Evolutionary conservation across 768 basidiomycete genomes (phyloP).

Genomic region (Epithele typhae): DNA sequence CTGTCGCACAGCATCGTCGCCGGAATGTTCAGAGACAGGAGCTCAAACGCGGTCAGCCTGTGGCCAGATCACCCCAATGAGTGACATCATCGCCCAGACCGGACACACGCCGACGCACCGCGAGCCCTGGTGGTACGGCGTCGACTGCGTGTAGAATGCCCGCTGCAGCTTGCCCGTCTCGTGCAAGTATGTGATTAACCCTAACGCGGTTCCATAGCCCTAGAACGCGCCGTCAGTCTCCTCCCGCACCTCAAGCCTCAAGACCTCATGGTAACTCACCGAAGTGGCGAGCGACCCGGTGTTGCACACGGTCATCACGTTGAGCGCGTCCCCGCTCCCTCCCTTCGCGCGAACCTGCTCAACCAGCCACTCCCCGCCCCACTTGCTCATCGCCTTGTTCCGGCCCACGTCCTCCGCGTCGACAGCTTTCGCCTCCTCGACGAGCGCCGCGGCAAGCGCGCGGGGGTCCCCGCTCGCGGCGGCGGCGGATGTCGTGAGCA

Average conservation of each 20-base stretch:
- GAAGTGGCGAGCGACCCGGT: conserved; percentile 96
- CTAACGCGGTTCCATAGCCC: conserved; percentile 96
- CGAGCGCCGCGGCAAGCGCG: conserved; percentile 48
- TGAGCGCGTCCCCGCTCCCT: conserved; percentile 47
- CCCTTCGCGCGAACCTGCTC: conserved; percentile 40
- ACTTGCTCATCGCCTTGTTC: conserved; percentile 79
- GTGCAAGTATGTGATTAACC: conserved; percentile 87
- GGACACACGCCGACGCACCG: conserved; percentile 38
- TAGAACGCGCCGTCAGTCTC: conserved; percentile 27
- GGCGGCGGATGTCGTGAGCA: conserved; percentile 35
- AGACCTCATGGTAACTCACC: no score
- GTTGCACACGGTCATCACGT: conserved; percentile 92
- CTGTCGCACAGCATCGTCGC: conserved; percentile 96
- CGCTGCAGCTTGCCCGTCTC: conserved; percentile 71
- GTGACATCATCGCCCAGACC: not conserved
- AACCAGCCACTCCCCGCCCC: conserved; percentile 84
- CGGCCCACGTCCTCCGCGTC: conserved; percentile 84
- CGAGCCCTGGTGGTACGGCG: conserved; percentile 93
- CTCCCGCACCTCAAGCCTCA: no score
- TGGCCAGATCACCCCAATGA: not conserved
- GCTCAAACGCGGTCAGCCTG: conserved; percentile 86
- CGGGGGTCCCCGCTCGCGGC: conserved; percentile 39
- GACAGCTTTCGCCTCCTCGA: conserved; percentile 70
- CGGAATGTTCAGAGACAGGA: conserved; percentile 78
- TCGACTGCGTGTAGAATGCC: conserved; percentile 91